Evolutionary conservation across 257 asterid species (phyloP).

Genomic region (Verbascum thapsus): DNA sequence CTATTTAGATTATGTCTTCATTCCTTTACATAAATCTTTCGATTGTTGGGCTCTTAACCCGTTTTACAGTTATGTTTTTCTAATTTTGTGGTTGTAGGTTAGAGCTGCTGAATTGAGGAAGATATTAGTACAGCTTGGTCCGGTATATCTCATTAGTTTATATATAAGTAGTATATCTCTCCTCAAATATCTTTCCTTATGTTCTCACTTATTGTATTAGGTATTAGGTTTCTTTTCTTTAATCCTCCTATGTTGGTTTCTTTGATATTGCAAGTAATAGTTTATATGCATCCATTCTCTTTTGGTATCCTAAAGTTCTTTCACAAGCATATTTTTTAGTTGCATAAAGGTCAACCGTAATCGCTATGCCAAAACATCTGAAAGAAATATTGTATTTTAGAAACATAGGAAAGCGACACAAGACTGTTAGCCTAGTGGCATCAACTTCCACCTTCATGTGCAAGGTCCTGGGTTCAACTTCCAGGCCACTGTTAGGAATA

Average conservation of each 20-base stretch:
- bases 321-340: conserved; percentile 4
- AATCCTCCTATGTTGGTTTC: neutral
- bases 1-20: neutral
- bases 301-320: neutral
- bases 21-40: neutral
- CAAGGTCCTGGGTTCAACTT: too few relatives aligned
- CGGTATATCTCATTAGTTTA: conserved; percentile 47
- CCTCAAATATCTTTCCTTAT: conserved; percentile 1
- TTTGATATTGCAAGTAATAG: conserved; percentile 16
- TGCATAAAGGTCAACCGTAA: neutral
- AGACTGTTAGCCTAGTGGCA: too few relatives aligned
- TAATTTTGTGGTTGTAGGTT: conserved; percentile 47
- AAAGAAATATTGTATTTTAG: too few relatives aligned
- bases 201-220: neutral
- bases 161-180: neutral
- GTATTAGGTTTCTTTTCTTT: conserved; percentile 1
- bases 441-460: too few relatives aligned
- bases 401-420: neutral
- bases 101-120: conserved; percentile 91
- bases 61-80: conserved; percentile 24
- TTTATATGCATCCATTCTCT: conserved; percentile 5
- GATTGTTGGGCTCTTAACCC: conserved; percentile 17
- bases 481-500: too few relatives aligned
- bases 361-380: neutral
- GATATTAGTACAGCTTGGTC: conserved; percentile 87